Conservation (phyloP, 768 basidiomycete genomes). For the Lyophyllum atratum region DNA sequence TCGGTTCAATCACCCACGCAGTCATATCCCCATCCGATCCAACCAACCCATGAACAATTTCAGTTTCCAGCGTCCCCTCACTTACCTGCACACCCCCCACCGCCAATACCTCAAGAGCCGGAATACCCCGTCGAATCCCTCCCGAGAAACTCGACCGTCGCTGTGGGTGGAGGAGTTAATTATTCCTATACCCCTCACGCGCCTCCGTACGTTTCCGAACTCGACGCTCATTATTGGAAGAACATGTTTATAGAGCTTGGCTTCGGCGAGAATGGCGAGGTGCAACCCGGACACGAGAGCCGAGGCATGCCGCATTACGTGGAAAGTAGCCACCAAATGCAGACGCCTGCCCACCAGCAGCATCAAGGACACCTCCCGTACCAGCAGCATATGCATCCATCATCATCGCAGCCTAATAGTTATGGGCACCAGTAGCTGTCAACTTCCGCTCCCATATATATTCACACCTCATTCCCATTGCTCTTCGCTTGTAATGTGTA, state of each 20-base stretch:
- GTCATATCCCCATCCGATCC: conserved; percentile 36
- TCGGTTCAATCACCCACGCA: conserved; percentile 31
- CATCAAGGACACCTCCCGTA: conserved; percentile 30
- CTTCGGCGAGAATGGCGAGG: conserved; percentile 52
- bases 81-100: conserved; percentile 31
- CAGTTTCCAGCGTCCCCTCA: conserved; percentile 44
- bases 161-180: conserved; percentile 17
- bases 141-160: conserved; percentile 9
- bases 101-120: conserved; percentile 18
- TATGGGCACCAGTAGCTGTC: conserved; percentile 29
- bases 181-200: conserved; percentile 36
- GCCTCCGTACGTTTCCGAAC: conserved; percentile 49
- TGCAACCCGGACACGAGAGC: conserved; percentile 19
- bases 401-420: conserved; percentile 22
- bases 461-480: neutral
- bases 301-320: conserved; percentile 27
- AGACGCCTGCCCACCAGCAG: conserved; percentile 23
- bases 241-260: conserved; percentile 78
- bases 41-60: conserved; percentile 37
- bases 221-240: conserved; percentile 73
- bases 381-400: conserved; percentile 28
- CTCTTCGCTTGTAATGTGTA: neutral
- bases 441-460: neutral
- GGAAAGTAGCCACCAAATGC: conserved; percentile 23
- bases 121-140: conserved; percentile 18